These are phyloP conservation scores for Dimargaris xerosporica DNA, from an alignment of 192 early-diverging fungal genomes.

Conservation along the genomic window DNA sequence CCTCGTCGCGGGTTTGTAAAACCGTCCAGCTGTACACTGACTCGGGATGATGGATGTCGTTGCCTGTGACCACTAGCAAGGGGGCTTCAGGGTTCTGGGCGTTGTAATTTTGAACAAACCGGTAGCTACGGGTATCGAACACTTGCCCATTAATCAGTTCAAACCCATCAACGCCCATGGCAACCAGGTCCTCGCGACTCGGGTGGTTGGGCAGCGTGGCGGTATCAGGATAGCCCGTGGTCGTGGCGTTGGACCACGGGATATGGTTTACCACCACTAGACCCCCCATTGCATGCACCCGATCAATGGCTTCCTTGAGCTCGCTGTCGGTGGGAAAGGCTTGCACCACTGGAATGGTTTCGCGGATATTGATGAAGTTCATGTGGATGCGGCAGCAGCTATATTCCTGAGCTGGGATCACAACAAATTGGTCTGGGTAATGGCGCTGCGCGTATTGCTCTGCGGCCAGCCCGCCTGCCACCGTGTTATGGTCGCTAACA, in stretches of 20 bases:
- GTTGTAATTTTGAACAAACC: conserved; percentile 23
- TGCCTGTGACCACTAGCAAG: conserved; percentile 29
- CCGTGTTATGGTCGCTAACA: conserved; percentile 55
- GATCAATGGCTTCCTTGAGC: conserved; percentile 34
- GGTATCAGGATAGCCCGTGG: conserved; percentile 28
- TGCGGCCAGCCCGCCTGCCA: conserved; percentile 42
- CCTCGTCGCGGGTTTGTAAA: conserved; percentile 22
- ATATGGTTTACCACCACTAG: conserved; percentile 64
- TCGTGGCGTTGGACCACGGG: conserved; percentile 54
- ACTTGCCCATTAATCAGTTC: conserved; percentile 45
- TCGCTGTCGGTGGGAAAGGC: conserved; percentile 45
- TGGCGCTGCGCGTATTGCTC: conserved; percentile 34
- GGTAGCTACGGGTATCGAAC: conserved; percentile 40
- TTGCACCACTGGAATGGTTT: conserved; percentile 28
- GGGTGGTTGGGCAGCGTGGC: conserved; percentile 46
- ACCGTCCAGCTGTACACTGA: conserved; percentile 48
- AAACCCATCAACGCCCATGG: conserved; percentile 57
- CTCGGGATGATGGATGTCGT: conserved; percentile 47
- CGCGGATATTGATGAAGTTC: conserved; percentile 49
- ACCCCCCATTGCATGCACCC: conserved; percentile 46
- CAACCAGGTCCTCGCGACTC: conserved; percentile 32
- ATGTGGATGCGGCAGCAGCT: conserved; percentile 55
- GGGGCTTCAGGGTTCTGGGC: too few species aligned
- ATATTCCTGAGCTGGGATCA: conserved; percentile 55
- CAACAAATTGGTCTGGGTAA: conserved; percentile 33